These are phyloP conservation scores for Priceomyces haplophilus DNA, from an alignment of 805 yeast genomes.

Conservation along the genomic window DNA sequence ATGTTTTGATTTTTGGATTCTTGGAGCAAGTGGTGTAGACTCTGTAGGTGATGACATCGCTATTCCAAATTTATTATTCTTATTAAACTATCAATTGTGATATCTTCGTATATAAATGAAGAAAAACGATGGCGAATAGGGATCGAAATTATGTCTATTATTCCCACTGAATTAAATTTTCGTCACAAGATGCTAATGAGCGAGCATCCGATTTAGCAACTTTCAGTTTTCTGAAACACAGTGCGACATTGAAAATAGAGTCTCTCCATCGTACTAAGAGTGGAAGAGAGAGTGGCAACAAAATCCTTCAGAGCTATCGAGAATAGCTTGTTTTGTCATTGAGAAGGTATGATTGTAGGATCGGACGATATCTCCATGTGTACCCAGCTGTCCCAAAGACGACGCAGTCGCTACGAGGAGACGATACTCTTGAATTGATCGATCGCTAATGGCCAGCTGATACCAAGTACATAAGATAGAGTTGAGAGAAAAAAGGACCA, in stretches of 20 bases:
- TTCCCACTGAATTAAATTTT: conserved; percentile 3
- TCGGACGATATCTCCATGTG: conserved; percentile 6
- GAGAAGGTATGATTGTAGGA: conserved; percentile 1
- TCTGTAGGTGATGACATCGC: conserved; percentile 6
- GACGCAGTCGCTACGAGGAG: conserved; percentile 1
- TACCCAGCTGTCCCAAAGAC: neutral
- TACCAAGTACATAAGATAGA: conserved; percentile 14
- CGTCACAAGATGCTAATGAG: conserved; percentile 5
- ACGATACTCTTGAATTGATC: conserved; percentile 14
- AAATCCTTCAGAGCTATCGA: neutral
- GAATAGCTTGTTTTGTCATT: conserved; percentile 2
- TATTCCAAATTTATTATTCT: conserved; percentile 3
- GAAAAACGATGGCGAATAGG: conserved; percentile 8
- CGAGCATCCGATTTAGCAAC: neutral
- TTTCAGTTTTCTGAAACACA: neutral
- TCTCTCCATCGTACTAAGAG: neutral
- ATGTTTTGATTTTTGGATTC: conserved; percentile 12
- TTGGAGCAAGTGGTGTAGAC: conserved; percentile 3
- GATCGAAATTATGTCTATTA: conserved; percentile 5
- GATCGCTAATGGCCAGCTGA: conserved; percentile 14
- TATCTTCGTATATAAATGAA: neutral
- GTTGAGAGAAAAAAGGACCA: conserved; percentile 8
- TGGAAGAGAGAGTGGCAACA: neutral
- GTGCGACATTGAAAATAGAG: neutral
- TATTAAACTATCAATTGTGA: conserved; percentile 4